A percentile compares a stretch with the other conserved stretches of the same genome.
Conservation (phyloP, 116 monocot species). For the Dioscorea cayenensis region DNA sequence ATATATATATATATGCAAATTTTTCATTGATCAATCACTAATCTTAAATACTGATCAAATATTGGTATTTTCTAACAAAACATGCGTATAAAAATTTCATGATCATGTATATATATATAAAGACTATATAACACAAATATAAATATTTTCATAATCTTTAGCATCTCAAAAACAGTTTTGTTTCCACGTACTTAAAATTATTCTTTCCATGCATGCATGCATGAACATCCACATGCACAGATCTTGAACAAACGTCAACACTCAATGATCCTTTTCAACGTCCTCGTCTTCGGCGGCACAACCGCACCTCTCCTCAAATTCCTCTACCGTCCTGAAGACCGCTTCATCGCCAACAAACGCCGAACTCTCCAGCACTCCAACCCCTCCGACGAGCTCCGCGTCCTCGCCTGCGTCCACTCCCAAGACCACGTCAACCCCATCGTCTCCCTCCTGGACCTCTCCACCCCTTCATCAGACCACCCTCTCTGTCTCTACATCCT, state of each 20-base stretch:
- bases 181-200: too few species aligned
- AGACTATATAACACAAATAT: too few species aligned
- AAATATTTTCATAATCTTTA: too few species aligned
- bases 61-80: too few species aligned
- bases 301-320: conserved; percentile 29
- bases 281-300: conserved; percentile 9
- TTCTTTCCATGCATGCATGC: neutral
- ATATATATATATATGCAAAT: too few species aligned
- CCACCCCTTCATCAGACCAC: neutral
- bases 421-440: conserved; percentile 29
- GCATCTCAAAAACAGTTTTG: too few species aligned
- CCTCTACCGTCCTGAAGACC: conserved; percentile 46
- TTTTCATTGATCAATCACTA: too few species aligned
- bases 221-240: neutral
- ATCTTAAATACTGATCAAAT: too few species aligned
- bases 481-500: conserved; percentile 15
- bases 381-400: conserved; percentile 18
- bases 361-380: conserved; percentile 39
- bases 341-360: conserved; percentile 24
- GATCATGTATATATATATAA: too few species aligned
- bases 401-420: conserved; percentile 30
- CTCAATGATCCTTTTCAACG: neutral
- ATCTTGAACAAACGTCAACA: neutral
- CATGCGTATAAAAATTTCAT: too few species aligned
- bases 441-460: conserved; percentile 26